Evolutionary conservation across 768 basidiomycete species (phyloP), one percentile per base, ranked within the genome.

Genomic region (Mycena floridula): DNA sequence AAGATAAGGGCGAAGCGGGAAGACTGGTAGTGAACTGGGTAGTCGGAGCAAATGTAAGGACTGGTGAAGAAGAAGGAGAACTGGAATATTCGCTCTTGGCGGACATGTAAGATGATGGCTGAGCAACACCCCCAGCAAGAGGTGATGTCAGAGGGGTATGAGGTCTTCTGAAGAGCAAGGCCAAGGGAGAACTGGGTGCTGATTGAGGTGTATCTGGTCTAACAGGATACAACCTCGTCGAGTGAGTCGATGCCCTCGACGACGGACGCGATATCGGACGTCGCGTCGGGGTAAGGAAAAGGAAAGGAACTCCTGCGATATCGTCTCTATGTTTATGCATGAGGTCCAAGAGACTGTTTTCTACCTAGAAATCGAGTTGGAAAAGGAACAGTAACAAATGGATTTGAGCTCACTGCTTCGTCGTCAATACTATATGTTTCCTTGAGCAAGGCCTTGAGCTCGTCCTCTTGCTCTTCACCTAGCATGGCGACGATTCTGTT

Each of bases 311-410:
- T 16, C 85, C 85, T 11, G 83, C 80, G 30, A 85, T 68, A 68
- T 89, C 84, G 73, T 95, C 92, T 49, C 81, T 75, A 62, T 93
- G 89, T 65, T 88, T 86, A 67, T 97, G 94, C 94, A 97, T 96
- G 50, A 96, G 76, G 58, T 95, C 91, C 16, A 97, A 71, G 47
- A 93, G 89, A 59, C 83, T 79, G 54, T 93, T 87, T 58, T 96
- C 93, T 50, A 91, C 69, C 85, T 89, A 54, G 5, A 41, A 37
- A 30, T 13, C 15, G n/a, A 42, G 44, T 48, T 48, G 54, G 30
- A 57, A 37, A 23, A 48, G 36, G 25, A 26, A 43, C 27, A 23
- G 38, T 48, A 45, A 49, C 39, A 37, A 53, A 42, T 43, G 35
- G 44, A 40, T 48, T 37, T 38, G 26, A 56, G 52, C 85, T 56